A percentile compares a stretch with the other conserved stretches of the same genome.
Conservation (phyloP, 345 rosid genomes). For the Stellera chamaejasme region DNA sequence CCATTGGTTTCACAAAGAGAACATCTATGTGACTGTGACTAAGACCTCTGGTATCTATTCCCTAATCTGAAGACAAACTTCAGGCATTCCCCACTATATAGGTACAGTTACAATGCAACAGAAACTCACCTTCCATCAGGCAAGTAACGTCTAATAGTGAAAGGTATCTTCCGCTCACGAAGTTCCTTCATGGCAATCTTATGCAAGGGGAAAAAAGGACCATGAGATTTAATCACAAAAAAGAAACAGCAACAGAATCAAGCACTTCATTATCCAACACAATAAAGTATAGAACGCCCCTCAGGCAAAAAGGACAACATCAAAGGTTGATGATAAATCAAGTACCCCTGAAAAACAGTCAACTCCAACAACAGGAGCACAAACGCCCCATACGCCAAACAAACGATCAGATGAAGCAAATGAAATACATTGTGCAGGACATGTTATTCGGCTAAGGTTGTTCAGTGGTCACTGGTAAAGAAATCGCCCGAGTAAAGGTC, state of each 20-base stretch:
- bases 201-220: neutral
- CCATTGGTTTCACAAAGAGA: neutral
- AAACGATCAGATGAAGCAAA: no score
- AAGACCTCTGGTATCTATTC: neutral
- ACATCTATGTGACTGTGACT: neutral
- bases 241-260: neutral
- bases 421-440: no score
- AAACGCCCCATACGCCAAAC: no score
- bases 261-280: no score
- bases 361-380: no score
- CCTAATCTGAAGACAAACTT: neutral
- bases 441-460: no score
- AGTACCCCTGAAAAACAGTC: no score
- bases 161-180: conserved; percentile 74
- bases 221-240: neutral
- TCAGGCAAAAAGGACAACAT: no score
- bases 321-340: no score
- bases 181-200: conserved; percentile 96
- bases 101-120: neutral
- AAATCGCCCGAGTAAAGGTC: no score
- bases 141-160: conserved; percentile 71
- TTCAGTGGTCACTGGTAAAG: no score
- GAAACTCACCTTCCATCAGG: conserved; percentile 78
- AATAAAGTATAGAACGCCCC: no score
- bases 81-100: neutral